Conservation (phyloP, 2,329 filamentous ascomycete species). For the Nigrospora osmanthi region DNA sequence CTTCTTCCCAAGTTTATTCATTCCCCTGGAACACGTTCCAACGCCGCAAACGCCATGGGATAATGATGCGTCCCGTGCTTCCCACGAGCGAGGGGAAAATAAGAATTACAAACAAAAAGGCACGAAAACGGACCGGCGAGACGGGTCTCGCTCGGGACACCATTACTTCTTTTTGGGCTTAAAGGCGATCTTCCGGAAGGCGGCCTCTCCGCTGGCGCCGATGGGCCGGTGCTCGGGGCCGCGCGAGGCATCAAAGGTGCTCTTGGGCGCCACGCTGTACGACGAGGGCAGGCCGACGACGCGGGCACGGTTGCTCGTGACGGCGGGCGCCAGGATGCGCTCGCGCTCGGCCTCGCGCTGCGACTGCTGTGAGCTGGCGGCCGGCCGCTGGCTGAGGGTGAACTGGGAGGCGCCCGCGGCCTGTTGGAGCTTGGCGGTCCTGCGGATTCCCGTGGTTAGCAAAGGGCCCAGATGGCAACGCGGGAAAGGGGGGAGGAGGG, state of each 20-base stretch:
- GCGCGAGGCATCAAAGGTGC: constrained; percentile 48
- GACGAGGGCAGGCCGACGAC: constrained; percentile 45
- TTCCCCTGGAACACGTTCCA: too few species aligned
- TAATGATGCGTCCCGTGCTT: too few species aligned
- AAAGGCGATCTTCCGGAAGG: constrained; percentile 58
- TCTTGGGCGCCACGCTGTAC: constrained; percentile 53
- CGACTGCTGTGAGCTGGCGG: constrained; percentile 17
- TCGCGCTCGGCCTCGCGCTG: constrained; percentile 44
- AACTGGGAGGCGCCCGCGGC: constrained; percentile 33
- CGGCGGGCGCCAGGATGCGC: constrained; percentile 48
- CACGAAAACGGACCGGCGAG: too few species aligned
- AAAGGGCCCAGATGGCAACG: constrained; percentile 4
- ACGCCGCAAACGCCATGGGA: too few species aligned
- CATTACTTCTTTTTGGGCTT: constrained; percentile 46
- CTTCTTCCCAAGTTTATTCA: too few species aligned
- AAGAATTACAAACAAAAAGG: too few species aligned
- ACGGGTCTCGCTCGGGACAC: too few species aligned
- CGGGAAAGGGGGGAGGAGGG: neutral
- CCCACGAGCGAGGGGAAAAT: too few species aligned
- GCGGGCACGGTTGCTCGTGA: constrained; percentile 47
- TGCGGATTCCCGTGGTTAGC: constrained; percentile 17
- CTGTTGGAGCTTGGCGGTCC: constrained; percentile 46
- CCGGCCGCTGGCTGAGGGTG: constrained; percentile 41
- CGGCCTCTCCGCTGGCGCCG: constrained; percentile 55
- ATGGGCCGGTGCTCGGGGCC: constrained; percentile 50